Evolutionary conservation across 805 yeast genomes (phyloP).

Genomic region (Starmerella apis): DNA sequence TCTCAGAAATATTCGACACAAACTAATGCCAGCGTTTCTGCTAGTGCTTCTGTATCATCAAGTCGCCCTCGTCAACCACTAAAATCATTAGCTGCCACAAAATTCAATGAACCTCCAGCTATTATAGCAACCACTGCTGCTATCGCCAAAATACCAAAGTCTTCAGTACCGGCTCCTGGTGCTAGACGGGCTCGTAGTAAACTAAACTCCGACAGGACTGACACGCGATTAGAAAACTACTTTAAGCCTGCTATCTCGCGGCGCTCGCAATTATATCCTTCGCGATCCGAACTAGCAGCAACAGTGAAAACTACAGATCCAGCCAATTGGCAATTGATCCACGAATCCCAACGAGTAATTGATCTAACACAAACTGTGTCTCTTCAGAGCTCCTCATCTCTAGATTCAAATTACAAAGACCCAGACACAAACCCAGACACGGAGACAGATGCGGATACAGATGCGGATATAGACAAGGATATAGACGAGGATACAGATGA

Average conservation of each 20-base stretch:
- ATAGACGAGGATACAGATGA: conserved; percentile 4
- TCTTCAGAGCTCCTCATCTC: no score
- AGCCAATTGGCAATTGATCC: no score
- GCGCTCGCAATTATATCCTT: background rate
- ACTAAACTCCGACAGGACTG: background rate
- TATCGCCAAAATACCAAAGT: background rate
- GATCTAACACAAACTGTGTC: background rate
- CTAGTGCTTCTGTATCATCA: no score
- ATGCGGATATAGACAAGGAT: background rate
- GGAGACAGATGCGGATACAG: no score
- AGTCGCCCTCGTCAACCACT: background rate
- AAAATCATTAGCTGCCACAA: no score
- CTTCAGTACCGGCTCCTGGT: background rate
- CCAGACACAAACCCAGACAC: no score
- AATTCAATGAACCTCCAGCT: no score
- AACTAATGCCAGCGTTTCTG: no score
- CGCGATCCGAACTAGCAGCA: background rate
- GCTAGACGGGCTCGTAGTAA: background rate
- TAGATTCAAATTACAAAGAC: no score
- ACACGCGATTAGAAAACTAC: background rate
- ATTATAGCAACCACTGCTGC: no score
- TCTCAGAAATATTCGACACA: background rate
- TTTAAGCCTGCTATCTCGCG: background rate
- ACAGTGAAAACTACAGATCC: background rate
- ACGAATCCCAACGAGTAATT: background rate